Percentiles rank a stretch among this genome's conserved stretches.
phyloP scores from a whole-genome alignment of 1,284 basidiomycete genomes.

The Austroboletus olivaceoglutinosus region DNA sequence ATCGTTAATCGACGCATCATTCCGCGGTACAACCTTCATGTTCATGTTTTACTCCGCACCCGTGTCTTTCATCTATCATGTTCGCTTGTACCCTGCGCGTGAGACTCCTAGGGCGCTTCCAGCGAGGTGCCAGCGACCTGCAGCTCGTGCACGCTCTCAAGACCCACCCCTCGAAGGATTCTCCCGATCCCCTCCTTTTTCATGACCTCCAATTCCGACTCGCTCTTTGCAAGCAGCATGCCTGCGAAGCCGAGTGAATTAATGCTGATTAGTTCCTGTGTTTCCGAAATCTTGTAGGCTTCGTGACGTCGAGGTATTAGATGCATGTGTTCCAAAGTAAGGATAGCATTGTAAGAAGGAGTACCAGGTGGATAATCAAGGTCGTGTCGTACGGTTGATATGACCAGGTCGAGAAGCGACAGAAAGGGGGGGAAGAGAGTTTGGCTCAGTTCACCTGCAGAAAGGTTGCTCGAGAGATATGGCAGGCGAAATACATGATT shows the following conservation, averaged over 20 bases:
- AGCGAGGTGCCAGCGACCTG: constrained; percentile 47
- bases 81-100: background rate
- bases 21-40: background rate
- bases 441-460: constrained; percentile 51
- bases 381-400: constrained; percentile 72
- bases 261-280: constrained; percentile 59
- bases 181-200: constrained; percentile 57
- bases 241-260: constrained; percentile 89
- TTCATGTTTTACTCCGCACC: background rate
- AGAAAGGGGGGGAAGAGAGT: constrained; percentile 66
- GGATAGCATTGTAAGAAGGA: constrained; percentile 79
- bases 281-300: constrained; percentile 47
- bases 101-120: constrained; percentile 20
- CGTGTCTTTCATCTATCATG: background rate
- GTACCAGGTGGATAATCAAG: constrained; percentile 56
- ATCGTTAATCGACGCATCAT: constrained; percentile 16
- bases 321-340: constrained; percentile 82
- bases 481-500: constrained; percentile 75
- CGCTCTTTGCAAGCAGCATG: constrained; percentile 79
- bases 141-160: constrained; percentile 62
- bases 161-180: constrained; percentile 59
- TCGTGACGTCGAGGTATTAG: constrained; percentile 73
- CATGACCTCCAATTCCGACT: constrained; percentile 66
- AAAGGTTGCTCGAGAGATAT: constrained; percentile 42
- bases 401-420: constrained; percentile 71